Conservation (phyloP, 768 basidiomycete genomes). For the Tylopilus plumbeoviolaceoides region DNA sequence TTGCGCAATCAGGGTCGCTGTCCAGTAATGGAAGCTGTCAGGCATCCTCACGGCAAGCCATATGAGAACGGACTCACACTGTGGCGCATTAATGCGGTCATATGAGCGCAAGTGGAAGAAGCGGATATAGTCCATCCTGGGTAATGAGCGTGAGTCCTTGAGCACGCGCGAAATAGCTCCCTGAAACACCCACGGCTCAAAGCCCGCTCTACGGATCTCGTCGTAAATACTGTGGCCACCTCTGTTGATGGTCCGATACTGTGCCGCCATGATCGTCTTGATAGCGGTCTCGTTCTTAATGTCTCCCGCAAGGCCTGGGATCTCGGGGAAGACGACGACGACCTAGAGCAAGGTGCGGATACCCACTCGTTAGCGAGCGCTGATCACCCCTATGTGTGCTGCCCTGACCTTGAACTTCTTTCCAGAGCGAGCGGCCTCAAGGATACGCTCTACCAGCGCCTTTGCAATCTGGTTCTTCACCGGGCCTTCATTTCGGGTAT, state of each 20-base stretch:
- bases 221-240: constrained; percentile 87
- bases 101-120: constrained; percentile 93
- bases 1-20: constrained; percentile 50
- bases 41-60: constrained; percentile 19
- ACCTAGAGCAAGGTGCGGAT: constrained; percentile 44
- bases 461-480: constrained; percentile 81
- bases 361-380: not conserved
- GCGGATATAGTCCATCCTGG: constrained; percentile 76
- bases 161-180: not conserved
- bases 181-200: constrained; percentile 59
- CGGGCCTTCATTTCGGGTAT: constrained; percentile 55
- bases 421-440: constrained; percentile 68
- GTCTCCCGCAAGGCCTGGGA: constrained; percentile 88
- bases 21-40: constrained; percentile 1
- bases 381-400: not conserved
- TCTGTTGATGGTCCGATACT: constrained; percentile 86
- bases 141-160: not conserved
- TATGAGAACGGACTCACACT: constrained; percentile 36
- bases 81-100: constrained; percentile 83
- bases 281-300: constrained; percentile 61
- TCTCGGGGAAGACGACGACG: constrained; percentile 82
- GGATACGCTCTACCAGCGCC: constrained; percentile 80
- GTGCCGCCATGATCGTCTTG: constrained; percentile 84
- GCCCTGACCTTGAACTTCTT: constrained; percentile 68
- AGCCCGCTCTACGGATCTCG: constrained; percentile 69